Base-by-base conservation (phyloP, 2,329 filamentous ascomycete species). In the Alternaria novae-zelandiae region DNA sequence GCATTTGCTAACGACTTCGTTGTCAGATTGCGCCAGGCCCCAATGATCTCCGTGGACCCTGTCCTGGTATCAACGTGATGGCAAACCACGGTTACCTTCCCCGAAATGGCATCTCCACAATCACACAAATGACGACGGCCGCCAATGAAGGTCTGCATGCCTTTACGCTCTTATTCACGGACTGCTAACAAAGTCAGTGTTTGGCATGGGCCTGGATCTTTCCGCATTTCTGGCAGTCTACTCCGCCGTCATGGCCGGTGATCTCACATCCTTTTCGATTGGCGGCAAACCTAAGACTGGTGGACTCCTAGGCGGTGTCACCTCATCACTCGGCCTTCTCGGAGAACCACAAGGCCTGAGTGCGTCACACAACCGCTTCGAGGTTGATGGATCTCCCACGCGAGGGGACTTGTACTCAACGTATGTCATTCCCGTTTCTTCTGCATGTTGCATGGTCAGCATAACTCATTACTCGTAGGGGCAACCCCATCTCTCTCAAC, bases 361-460 rank as follows among this genome's bases (percentile, higher is more conserved):
- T 17, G 61, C 65, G 5, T 68, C 67, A n/a, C 69, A 71, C 55
- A 70, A 70, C 45, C 56, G 60, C 12, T 70, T 69, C 43, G 68
- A 70, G 54, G 67, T 64, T 10, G 68, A 70, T 59, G 67, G 65
- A 11, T 70, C 68, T 10, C 65, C 69, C 23, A 61, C 69, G n/a
- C 58, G 62, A 43, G 54, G 46, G 21, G 62, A 55, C 13, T 44
- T 63, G 50, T 60, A 60, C 51, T 49, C 51, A 32, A 60, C 44
- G 58, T 60, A 55, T 43, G 58, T 30, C n/a, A 47, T 25, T n/a
- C 45, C 21, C 21, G 21, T 26, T 43, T n/a, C 45, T 44, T 55
- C 41, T 32, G 32, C 15, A 25, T 21, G 13, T 44, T 30, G 6
- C 46, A 10, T 8, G 20, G 36, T 25, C 32, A 25, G 17, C 20